Percentiles rank a stretch among this genome's conserved stretches.
These are phyloP conservation scores for Phytopythium vexans DNA, from an alignment of 352 stramenopile species.

Conservation along the genomic window DNA sequence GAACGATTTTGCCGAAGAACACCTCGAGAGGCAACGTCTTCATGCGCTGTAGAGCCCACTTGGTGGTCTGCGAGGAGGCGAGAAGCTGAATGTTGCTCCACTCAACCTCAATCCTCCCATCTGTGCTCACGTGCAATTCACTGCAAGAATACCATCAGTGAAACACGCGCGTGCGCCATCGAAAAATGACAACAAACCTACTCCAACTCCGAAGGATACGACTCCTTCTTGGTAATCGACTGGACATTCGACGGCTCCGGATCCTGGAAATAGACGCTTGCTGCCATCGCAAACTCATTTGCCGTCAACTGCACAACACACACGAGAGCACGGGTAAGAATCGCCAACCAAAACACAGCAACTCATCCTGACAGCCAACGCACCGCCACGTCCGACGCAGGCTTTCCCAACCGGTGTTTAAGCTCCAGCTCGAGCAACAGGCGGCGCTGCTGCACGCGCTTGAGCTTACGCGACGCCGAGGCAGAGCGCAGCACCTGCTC, in stretches of 20 bases:
- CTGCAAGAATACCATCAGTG: too few species aligned
- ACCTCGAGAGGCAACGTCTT: too few species aligned
- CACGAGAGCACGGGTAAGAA: too few species aligned
- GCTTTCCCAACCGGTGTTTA: slow-evolving; percentile 22
- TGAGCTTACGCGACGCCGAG: slow-evolving; percentile 17
- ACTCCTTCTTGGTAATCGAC: slow-evolving; percentile 16
- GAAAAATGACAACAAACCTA: not conserved
- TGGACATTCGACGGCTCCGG: slow-evolving; percentile 15
- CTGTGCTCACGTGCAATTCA: too few species aligned
- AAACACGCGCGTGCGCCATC: too few species aligned
- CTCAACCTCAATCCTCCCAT: too few species aligned
- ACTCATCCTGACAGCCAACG: slow-evolving; percentile 5
- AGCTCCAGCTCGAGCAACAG: slow-evolving; percentile 42
- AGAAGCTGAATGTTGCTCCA: too few species aligned
- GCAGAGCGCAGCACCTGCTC: slow-evolving; percentile 17
- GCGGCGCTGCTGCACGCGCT: slow-evolving; percentile 31
- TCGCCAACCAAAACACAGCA: slow-evolving; percentile 2
- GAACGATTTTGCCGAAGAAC: slow-evolving; percentile 14
- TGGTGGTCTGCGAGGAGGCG: too few species aligned
- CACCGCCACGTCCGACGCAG: slow-evolving; percentile 14
- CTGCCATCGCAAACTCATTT: slow-evolving; percentile 15
- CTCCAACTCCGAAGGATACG: slow-evolving; percentile 15
- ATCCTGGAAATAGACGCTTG: slow-evolving; percentile 19
- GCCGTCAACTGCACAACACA: slow-evolving; percentile 16
- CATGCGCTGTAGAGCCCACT: too few species aligned